Base-by-base conservation (phyloP, 257 asterid species). In the Solanum paucissectum region DNA sequence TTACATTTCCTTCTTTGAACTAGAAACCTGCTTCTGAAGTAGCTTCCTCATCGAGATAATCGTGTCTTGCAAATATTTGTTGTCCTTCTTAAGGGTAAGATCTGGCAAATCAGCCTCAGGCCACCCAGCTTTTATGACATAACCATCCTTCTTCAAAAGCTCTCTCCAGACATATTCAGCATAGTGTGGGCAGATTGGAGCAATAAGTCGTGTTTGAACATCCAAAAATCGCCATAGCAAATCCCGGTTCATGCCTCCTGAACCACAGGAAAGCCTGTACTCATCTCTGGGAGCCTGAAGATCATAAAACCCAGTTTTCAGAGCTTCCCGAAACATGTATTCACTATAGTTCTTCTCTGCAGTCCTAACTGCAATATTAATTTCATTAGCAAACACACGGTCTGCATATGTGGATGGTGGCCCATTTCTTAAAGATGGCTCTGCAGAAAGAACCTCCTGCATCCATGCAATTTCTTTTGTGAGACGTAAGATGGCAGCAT, bases 221-320 rank as follows among this genome's bases (percentile, higher is more conserved):
- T 96, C 99, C 98, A 96, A 93, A 72, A 96, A 96, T 62, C 88
- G 89, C 94, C 93, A 92, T 55, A 96, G 84, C 21, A 96, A 87
- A 69, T 92, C 92, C 27, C 93, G 88, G 83, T 93, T 93, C 99
- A 96, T 96, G 38, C 98, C 97, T 86, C 90, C 98, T n/a, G 94
- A 86, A n/a, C 97, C 96, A 90, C 98, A 96, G 23, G 96, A 93
- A 55, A 96, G 94, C 88, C 98, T 88, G 83, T 94, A 96, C 92
- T 95, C 99, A 68, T 96, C 99, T 77, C 98, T 94, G 10, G 99
- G 97, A 84, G 98, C 94, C 88, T 95, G 99, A 86, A 96, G 97
- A 90, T 96, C 98, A 64, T 96, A 96, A 90, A 95, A 96, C 20
- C 98, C 99, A 12, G 93, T 93, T 86, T 96, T 96, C 87, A 96